phyloP scores from a whole-genome alignment of 2,329 filamentous ascomycete species.

The Sarocladium strictum region DNA sequence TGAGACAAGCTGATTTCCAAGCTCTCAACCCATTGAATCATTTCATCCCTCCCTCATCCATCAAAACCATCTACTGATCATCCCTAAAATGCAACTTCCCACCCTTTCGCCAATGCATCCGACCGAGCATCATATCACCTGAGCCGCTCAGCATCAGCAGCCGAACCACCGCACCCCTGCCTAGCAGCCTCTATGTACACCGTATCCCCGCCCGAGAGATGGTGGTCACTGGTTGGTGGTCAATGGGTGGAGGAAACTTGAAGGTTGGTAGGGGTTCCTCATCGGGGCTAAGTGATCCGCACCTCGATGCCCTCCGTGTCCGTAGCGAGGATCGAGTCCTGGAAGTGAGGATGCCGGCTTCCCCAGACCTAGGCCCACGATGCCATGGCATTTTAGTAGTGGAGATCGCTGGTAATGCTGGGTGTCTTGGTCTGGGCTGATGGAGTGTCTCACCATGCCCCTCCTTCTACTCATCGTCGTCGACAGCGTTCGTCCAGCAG shows the following conservation, averaged over 20 bases:
- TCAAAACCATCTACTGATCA: neutral
- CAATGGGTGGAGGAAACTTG: too few species aligned
- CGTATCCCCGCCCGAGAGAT: too few species aligned
- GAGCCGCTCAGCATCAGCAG: neutral
- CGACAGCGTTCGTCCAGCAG: neutral
- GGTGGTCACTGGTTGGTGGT: too few species aligned
- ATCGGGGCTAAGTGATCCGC: neutral
- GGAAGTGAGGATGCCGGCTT: neutral
- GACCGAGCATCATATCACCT: slow-evolving; percentile 5
- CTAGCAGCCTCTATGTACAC: neutral
- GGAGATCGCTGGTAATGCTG: neutral
- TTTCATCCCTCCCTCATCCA: neutral
- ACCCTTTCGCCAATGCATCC: neutral
- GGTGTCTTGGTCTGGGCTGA: neutral
- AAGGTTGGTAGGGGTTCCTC: too few species aligned
- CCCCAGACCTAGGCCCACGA: neutral
- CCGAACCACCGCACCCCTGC: neutral
- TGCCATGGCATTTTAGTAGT: neutral
- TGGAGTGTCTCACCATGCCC: neutral
- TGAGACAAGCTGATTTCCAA: too few species aligned
- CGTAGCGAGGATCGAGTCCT: neutral
- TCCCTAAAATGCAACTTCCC: neutral
- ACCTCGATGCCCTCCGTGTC: neutral
- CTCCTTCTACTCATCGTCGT: neutral
- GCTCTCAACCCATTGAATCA: neutral